Evolutionary conservation across 1,284 basidiomycete genomes (phyloP), one percentile per base, ranked within the genome.

Genomic region (Pascua guehoae): DNA sequence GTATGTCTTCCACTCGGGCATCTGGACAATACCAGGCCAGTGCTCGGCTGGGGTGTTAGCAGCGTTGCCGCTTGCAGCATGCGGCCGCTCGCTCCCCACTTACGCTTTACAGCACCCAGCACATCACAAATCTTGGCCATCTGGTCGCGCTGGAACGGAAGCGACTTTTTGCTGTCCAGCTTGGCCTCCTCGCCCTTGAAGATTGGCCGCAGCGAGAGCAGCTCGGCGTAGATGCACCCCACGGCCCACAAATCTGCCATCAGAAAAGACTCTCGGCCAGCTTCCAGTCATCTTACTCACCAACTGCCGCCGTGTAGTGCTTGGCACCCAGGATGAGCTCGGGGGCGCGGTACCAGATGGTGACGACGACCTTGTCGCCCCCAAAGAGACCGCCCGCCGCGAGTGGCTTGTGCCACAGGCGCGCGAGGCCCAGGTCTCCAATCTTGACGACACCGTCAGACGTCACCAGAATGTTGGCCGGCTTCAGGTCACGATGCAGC

Each of bases 111-210:
- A 0, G 88, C 90, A 1, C 96, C 96, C 12, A 98, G 78, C 0
- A 98, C 87, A 64, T 98, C 96, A 59, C 97, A 88, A 44, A 99
- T 97, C 78, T 91, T 93, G 39, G 89, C 80, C 62, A 98, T 82
- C 70, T 99, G 96, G 75, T 98, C 95, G 54, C 87, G 83, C 74
- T 96, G 94, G 72, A 96, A 97, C 0, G 93, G 94, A 0, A 96
- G 86, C 62, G 88, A 90, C 81, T 94, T 94, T 63, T 75, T 77
- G 46, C 66, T 71, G 64, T 97, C 93, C 57, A 97, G 79, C 75
- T 98, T 98, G 8, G 94, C 95, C 76, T 98, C 96, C 74, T 99
- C 96, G 12, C 96, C 96, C 74, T 98, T 99, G 82, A 98, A 99
- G 66, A 99, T 97, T 0, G 96, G 96, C 10, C 95, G 80, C 15